A percentile compares a stretch with the other conserved stretches of the same genome.
These are phyloP conservation scores for Kluyveromyces marxianus DNA, from an alignment of 1,139 yeast species.

Conservation along the genomic window DNA sequence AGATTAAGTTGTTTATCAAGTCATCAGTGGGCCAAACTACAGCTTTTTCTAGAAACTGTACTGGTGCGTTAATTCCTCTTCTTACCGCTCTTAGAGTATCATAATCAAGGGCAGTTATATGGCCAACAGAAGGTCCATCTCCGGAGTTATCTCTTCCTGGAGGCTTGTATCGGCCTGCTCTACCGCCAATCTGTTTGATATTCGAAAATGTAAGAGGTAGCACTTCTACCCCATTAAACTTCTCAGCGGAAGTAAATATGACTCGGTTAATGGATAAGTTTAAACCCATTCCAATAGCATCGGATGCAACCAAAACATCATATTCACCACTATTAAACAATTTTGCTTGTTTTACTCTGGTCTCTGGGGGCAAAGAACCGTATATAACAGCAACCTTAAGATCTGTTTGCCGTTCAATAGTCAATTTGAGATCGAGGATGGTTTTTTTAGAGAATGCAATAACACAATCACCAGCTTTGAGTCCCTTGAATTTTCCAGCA, in stretches of 20 bases:
- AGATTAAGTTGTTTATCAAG: conserved; percentile 39
- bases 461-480: conserved; percentile 76
- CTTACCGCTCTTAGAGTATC: conserved; percentile 40
- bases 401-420: conserved; percentile 53
- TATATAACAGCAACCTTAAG: conserved; percentile 82
- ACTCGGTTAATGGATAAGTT: conserved; percentile 77
- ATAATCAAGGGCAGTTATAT: conserved; percentile 47
- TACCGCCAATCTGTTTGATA: conserved; percentile 88
- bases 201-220: conserved; percentile 51
- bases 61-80: conserved; percentile 40
- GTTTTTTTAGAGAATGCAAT: conserved; percentile 76
- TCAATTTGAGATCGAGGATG: conserved; percentile 58
- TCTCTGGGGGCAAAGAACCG: conserved; percentile 96
- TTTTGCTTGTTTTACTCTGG: conserved; percentile 75
- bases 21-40: conserved; percentile 65
- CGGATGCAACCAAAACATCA: conserved; percentile 84
- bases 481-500: conserved; percentile 29
- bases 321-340: conserved; percentile 68
- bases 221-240: conserved; percentile 60
- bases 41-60: conserved; percentile 45
- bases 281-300: conserved; percentile 97
- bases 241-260: conserved; percentile 58
- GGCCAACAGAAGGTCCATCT: conserved; percentile 38
- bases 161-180: conserved; percentile 77
- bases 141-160: conserved; percentile 17